Evolutionary conservation across 768 basidiomycete species (phyloP).

Genomic region (Amanita jacksonii): DNA sequence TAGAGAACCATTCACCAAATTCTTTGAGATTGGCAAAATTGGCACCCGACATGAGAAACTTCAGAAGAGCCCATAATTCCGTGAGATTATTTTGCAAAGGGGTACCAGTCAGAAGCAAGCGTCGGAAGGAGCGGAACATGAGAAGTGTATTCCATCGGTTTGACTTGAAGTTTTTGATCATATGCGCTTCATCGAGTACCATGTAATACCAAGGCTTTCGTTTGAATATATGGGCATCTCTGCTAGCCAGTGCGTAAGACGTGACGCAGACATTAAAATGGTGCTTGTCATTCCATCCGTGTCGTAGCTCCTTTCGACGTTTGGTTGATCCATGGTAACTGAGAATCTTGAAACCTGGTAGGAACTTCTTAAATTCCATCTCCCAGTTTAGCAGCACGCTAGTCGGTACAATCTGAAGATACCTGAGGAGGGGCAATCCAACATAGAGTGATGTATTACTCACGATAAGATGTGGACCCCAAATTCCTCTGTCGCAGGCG

Average conservation of each 20-base stretch:
- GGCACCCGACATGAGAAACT: conserved; percentile 87
- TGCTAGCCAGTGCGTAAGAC: conserved; percentile 86
- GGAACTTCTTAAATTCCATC: conserved; percentile 94
- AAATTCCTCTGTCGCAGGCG: conserved; percentile 82
- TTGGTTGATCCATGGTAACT: conserved; percentile 89
- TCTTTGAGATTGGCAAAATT: conserved; percentile 89
- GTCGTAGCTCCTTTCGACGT: conserved; percentile 80
- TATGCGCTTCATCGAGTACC: conserved; percentile 93
- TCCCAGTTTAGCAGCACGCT: conserved; percentile 95
- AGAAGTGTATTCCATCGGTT: conserved; percentile 90
- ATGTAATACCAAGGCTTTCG: conserved; percentile 94
- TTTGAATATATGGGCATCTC: conserved; percentile 86
- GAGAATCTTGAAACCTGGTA: conserved; percentile 78
- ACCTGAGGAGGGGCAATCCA: conserved; percentile 9
- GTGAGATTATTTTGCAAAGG: conserved; percentile 95
- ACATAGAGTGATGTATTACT: conserved; percentile 13
- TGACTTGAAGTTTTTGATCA: conserved; percentile 95
- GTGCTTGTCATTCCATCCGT: conserved; percentile 85
- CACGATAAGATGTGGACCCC: conserved; percentile 88
- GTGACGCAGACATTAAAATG: conserved; percentile 94
- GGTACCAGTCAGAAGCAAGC: conserved; percentile 89
- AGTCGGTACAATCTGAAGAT: conserved; percentile 71
- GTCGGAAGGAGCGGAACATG: conserved; percentile 79
- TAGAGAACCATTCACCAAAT: conserved; percentile 95
- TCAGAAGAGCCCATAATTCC: conserved; percentile 90